Conservation (phyloP, 768 basidiomycete genomes). For the Auricularia cornea region DNA sequence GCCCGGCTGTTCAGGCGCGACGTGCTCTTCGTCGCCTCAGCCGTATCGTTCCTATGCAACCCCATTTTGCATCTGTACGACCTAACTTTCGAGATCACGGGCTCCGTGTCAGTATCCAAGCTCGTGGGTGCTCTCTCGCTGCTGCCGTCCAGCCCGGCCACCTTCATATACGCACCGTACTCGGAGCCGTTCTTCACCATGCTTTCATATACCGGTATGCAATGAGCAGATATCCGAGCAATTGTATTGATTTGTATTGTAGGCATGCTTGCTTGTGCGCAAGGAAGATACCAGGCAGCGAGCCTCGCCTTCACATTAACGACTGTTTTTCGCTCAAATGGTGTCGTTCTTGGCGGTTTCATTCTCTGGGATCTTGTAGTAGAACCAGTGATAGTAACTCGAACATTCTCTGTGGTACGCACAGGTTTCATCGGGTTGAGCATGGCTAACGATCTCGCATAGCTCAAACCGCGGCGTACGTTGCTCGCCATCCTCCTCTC, state of each 20-base stretch:
- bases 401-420: slow-evolving; percentile 22
- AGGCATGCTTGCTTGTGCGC: slow-evolving; percentile 56
- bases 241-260: too few species aligned
- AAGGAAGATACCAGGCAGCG: slow-evolving; percentile 43
- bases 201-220: slow-evolving; percentile 62
- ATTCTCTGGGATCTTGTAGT: slow-evolving; percentile 64
- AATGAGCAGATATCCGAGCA: neutral
- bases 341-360: slow-evolving; percentile 67
- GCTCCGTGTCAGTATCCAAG: slow-evolving; percentile 48
- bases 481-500: slow-evolving; percentile 22
- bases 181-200: slow-evolving; percentile 82
- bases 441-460: slow-evolving; percentile 6
- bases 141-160: slow-evolving; percentile 72
- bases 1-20: slow-evolving; percentile 21
- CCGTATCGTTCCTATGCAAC: neutral
- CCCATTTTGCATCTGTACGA: slow-evolving; percentile 38
- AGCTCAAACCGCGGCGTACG: neutral
- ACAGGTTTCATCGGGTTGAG: slow-evolving; percentile 2
- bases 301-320: slow-evolving; percentile 58
- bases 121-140: slow-evolving; percentile 61
- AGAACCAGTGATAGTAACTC: slow-evolving; percentile 37
- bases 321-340: slow-evolving; percentile 66
- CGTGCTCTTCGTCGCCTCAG: slow-evolving; percentile 31
- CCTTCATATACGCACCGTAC: slow-evolving; percentile 63
- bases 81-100: slow-evolving; percentile 51